These are phyloP conservation scores for Spongispora temasekensis DNA, from an alignment of 1,284 basidiomycete genomes.

Conservation along the genomic window DNA sequence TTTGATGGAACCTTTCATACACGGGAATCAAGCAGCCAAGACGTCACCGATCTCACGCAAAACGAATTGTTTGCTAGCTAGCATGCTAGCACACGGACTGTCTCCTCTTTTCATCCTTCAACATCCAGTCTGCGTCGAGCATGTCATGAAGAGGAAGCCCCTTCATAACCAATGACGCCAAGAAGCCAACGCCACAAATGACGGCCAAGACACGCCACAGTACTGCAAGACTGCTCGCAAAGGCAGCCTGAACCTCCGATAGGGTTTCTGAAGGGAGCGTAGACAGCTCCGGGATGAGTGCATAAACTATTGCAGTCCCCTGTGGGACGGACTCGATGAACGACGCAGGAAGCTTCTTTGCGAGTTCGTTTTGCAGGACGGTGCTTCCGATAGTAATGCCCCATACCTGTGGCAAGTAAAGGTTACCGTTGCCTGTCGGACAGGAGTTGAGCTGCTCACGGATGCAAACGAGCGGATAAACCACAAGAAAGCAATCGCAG, in stretches of 20 bases:
- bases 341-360: conserved; percentile 8
- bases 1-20: too few species aligned
- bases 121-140: conserved; percentile 14
- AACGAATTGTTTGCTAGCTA: background rate
- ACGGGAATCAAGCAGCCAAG: too few species aligned
- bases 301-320: conserved; percentile 7
- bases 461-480: conserved; percentile 31
- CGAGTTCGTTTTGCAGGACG: conserved; percentile 22
- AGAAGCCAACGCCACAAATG: conserved; percentile 8
- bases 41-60: background rate
- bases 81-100: background rate
- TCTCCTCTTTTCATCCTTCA: background rate
- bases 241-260: conserved; percentile 14
- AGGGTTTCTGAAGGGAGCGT: conserved; percentile 1
- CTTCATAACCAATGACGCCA: conserved; percentile 20
- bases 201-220: conserved; percentile 18
- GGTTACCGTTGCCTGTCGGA: too few species aligned
- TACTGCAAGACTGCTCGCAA: conserved; percentile 9
- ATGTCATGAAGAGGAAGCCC: conserved; percentile 5
- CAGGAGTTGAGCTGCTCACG: conserved; percentile 7
- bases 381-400: conserved; percentile 23
- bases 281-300: conserved; percentile 17
- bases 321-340: background rate
- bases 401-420: conserved; percentile 16
- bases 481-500: conserved; percentile 29